Base-by-base conservation (phyloP, 352 stramenopile species). In the Bremia lactucae region DNA sequence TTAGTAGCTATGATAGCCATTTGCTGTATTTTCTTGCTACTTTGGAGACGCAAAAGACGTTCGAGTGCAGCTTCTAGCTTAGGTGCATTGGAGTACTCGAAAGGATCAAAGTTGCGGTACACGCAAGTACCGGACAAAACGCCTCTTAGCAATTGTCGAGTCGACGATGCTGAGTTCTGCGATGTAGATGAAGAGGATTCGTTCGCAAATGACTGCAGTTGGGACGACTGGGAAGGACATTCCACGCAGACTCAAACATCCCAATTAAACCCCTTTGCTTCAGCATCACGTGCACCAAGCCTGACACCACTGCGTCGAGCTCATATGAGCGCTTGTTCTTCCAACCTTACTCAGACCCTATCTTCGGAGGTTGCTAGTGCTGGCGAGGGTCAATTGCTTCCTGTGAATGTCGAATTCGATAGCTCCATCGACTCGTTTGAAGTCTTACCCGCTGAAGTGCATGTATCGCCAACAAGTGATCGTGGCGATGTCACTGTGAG, bases 351-450 rank as follows among this genome's bases (percentile, higher is more conserved):
- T 4, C 60, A 50, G 10, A 46, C 61, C 4, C 56, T 72, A 2
- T 29, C 52, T 6, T 41, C 44, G 24, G 22, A 54, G 3, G 39
- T 62, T 34, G 45, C 57, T 21, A 43, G 60, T n/a, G 36, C 41
- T 2, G 31, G 23, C 26, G 49, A 44, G 49, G 23, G 19, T 20
- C 35, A 56, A 18, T 23, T 43, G 38, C 31, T 51, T 18, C 24
- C 42, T 31, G 64, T 59, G 13, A 75, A 59, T 40, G 60, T 74
- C 13, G 59, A 63, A 34, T 84, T 67, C 25, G 77, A 79, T 46
- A 81, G 68, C 49, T 84, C 71, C 19, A 84, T 56, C 60, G 73
- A 87, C 26, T 84, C 68, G 36, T 84, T 79, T 36, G 71, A 87
- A 40, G 67, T 79, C 42, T 62, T 74, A 31, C 49, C 59, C 35